Percentiles rank a stretch among this genome's conserved stretches.
Conservation (phyloP, 2,329 filamentous ascomycete species). For the Apiospora hydei region DNA sequence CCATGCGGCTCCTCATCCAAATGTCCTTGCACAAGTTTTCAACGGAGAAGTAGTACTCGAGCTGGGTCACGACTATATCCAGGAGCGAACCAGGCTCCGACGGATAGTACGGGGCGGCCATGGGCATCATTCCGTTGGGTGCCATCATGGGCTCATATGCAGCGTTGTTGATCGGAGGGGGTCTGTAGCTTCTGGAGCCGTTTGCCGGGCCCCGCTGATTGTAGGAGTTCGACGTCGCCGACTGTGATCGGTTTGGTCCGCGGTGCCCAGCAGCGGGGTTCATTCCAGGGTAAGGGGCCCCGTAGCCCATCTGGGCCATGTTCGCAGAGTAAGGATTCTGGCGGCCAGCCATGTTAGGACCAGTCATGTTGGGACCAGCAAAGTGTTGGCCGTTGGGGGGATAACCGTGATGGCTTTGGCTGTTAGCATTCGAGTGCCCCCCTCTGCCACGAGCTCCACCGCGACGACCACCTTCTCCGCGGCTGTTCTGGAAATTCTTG, state of each 20-base stretch:
- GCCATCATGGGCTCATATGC: conserved; percentile 25
- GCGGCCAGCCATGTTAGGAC: conserved; percentile 18
- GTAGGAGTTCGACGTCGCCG: conserved; percentile 56
- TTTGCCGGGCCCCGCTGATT: conserved; percentile 16
- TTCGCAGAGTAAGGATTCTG: conserved; percentile 32
- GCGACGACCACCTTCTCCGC: conserved; percentile 51
- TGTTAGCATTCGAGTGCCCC: conserved; percentile 40
- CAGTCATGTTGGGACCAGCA: conserved; percentile 17
- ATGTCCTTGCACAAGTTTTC: conserved; percentile 95
- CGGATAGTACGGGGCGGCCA: conserved; percentile 22
- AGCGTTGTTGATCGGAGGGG: conserved; percentile 19
- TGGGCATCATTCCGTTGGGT: background rate
- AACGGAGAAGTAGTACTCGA: conserved; percentile 96
- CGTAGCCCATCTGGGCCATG: conserved; percentile 36
- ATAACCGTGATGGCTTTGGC: conserved; percentile 35
- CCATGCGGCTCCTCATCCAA: conserved; percentile 90
- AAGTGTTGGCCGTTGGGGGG: conserved; percentile 25
- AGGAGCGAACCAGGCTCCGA: conserved; percentile 32
- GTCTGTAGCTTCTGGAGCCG: conserved; percentile 22
- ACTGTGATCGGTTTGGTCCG: conserved; percentile 61
- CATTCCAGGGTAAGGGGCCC: conserved; percentile 32
- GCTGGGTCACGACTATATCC: conserved; percentile 53
- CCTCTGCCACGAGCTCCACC: conserved; percentile 55
- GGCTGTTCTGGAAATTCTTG: conserved; percentile 26
- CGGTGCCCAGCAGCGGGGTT: conserved; percentile 34